Conservation (phyloP, 257 asterid genomes). For the Nicotiana benthamiana region DNA sequence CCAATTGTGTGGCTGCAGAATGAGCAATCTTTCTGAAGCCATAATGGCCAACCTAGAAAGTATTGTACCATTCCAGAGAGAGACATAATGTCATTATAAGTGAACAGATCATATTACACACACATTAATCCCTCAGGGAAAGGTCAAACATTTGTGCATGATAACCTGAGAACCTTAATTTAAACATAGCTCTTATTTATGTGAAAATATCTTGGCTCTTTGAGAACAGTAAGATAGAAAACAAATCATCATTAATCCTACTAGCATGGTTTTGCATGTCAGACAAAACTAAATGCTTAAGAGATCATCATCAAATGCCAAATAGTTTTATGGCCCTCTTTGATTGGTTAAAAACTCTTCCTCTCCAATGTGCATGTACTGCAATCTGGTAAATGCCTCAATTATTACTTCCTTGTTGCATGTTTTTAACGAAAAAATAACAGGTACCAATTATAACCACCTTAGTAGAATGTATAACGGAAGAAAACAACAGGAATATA, state of each 20-base stretch:
- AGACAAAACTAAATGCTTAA: not conserved
- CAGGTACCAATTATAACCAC: not conserved
- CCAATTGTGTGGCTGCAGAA: conserved; percentile 94
- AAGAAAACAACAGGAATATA: not conserved
- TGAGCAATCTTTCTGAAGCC: conserved; percentile 82
- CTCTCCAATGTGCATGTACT: not conserved
- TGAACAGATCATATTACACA: conserved; percentile 1
- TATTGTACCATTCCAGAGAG: conserved; percentile 8
- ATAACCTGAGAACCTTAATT: not conserved
- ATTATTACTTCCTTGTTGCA: not conserved
- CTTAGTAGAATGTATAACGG: not conserved
- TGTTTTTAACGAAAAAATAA: not conserved
- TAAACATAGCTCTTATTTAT: not conserved
- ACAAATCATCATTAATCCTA: not conserved
- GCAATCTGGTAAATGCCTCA: not conserved
- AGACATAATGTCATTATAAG: conserved; percentile 15
- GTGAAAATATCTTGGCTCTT: not conserved
- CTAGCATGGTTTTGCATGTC: not conserved
- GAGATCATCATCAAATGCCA: not conserved
- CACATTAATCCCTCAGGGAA: not conserved
- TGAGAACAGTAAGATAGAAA: not conserved
- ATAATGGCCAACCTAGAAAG: conserved; percentile 72
- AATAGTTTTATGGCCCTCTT: not conserved
- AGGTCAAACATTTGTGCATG: not conserved
- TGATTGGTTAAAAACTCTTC: not conserved